Evolutionary conservation across 495 filamentous ascomycete genomes (phyloP), one percentile per base, ranked within the genome.

Genomic region (Talaromyces adpressus): DNA sequence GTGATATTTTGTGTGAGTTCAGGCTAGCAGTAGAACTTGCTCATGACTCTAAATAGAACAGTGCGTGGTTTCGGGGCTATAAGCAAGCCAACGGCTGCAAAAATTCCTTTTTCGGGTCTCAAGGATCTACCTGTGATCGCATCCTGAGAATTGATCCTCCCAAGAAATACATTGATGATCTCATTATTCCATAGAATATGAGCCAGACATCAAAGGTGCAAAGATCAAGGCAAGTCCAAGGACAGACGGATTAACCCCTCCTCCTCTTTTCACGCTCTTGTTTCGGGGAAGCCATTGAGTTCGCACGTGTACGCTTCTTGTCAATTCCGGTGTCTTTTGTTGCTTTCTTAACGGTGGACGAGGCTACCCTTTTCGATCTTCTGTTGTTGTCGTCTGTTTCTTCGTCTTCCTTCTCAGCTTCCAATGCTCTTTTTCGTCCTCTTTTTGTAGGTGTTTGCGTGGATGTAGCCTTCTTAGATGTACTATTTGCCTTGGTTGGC

Each of bases 391-490:
- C 23, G 1, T 18, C 11, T 57, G 25, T 18, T 32, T 51, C 9
- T 62, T 62, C 41, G 4, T 62, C 60, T 18, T 62, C 27, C 25
- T 22, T 20, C 6, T 53, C 60, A 29, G 23, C 23, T 49, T 59
- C 29, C 14, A 20, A 36, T 6, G 20, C 34, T 41, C 36, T 60
- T 23, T 60, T 60, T 47, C 36, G 36, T 3, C 36, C 36, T 41
- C 36, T 58, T 34, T 58, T 58, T 16, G 9, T 25, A 56, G 45
- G 45, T 1, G 45, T 49, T 4, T 20, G 45, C 3, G n/a, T 49
- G n/a, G n/a, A 8, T 2, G 45, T 18, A 49, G 45, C 18, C 23
- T 54, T 54, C 23, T 27, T 58, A 12, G 36, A 12, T 12, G 34
- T 29, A 9, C 25, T n/a, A 16, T 61, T 51, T 16, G 11, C 27